Evolutionary conservation across 2,329 filamentous ascomycete species (phyloP), one percentile per base, ranked within the genome.

Genomic region (Fusarium nygamai): DNA sequence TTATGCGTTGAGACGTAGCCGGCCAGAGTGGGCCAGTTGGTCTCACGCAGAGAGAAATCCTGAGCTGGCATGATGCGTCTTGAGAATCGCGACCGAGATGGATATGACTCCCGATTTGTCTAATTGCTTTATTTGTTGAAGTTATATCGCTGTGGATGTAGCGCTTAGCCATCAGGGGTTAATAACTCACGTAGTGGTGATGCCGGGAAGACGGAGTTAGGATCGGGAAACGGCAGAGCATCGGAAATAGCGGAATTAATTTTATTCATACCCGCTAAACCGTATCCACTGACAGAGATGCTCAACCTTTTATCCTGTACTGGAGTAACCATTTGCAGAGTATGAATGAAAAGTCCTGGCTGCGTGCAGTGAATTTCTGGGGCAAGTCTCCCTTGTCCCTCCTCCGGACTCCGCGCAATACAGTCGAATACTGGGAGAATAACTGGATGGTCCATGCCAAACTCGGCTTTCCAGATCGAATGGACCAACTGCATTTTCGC

Each of bases 71-170:
- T 61, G 17, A 27, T 22, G 7, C 3, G 3, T 20, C 4, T 31
- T 4, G 4, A n/a, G 27, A 7, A 48, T 8, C 9, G 20, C 4
- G 27, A 17, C 9, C 6, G 6, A 48, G 11, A 0, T 16, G 14
- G 17, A 19, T n/a, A 33, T 19, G 29, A 6, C 8, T 8, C 3
- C 11, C 5, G 16, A 0, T n/a, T 9, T 8, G 4, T 4, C 8
- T 9, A 4, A 7, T n/a, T n/a, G 3, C 29, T 6, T 11, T 19
- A 9, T n/a, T 9, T 0, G 16, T n/a, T 9, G 1, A 33, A 33
- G 33, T 33, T 50, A n/a, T 33, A 33, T n/a, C 7, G 4, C 7
- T 33, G 11, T 0, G 6, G n/a, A 3, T 4, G 6, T 31, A 12
- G 10, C 6, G 13, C 4, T 31, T 12, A 14, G 6, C 7, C 4